Evolutionary conservation across 1,284 basidiomycete species (phyloP), one percentile per base, ranked within the genome.

Genomic region (Leccinum solheimii): DNA sequence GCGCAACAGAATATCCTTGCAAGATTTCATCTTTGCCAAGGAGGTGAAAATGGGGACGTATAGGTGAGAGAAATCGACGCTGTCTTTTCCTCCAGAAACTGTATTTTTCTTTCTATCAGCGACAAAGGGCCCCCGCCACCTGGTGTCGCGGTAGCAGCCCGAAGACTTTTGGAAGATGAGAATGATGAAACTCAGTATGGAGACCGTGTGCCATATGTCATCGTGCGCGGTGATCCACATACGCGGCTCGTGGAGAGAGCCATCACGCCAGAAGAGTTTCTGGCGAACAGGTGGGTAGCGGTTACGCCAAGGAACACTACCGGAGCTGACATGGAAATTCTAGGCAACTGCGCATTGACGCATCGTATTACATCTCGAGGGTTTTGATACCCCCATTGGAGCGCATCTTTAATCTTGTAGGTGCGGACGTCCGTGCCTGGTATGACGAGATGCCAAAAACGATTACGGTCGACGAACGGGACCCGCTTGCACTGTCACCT

Each of bases 11-110:
- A 88, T 88, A 3, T 90, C 92, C 2, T 77, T 94, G 10, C 91
- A 95, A 71, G 95, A 98, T 72, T 97, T 98, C 69, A 90, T 95
- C 55, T 94, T 98, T 67, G 91, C 97, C 0, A 97, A 97, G 71
- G 94, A 97, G 75, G 95, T 99, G 30, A 87, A 82, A 68, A 82
- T 98, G 78, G 97, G 97, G 5, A 92, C 90, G 1, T 97, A 97
- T 70, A 94, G 90, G 92, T 91, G 62, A 67, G 62, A 67, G 76
- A 34, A 30, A 5, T 26, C 11, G 56, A 19, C 23, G 23, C 27
- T n/a, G 27, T 11, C 16, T 32, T 26, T n/a, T 6, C 23, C 34
- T 40, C 21, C 50, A 53, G 11, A 3, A 5, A 55, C 6, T 6
- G 16, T 8, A 14, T 26, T 16, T 16, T 56, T 38, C 43, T n/a